Evolutionary conservation across 208 protist species (phyloP).

Genomic region (Leptomonas pyrrhocoris): DNA sequence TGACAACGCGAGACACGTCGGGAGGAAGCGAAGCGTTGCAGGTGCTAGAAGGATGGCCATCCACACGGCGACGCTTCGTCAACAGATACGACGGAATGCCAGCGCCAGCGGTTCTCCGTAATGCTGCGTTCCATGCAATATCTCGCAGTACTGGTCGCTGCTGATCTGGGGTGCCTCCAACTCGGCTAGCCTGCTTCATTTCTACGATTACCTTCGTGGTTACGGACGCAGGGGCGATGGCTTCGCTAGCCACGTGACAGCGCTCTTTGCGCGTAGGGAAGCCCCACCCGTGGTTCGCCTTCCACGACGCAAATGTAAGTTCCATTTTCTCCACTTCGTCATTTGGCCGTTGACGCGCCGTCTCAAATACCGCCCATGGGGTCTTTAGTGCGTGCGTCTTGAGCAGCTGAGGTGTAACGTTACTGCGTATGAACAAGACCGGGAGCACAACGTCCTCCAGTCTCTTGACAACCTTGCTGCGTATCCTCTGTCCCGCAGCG

Average conservation of each 20-base stretch:
- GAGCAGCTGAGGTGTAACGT: slow-evolving; percentile 28
- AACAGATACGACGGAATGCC: slow-evolving; percentile 50
- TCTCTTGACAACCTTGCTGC: slow-evolving; percentile 18
- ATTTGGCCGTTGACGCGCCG: background rate
- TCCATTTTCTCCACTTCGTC: slow-evolving; percentile 15
- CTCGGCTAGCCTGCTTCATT: background rate
- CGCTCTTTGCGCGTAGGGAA: slow-evolving; percentile 12
- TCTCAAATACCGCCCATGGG: slow-evolving; percentile 22
- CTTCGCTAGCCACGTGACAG: background rate
- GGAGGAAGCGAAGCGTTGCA: background rate
- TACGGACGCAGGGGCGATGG: background rate
- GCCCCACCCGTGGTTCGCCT: slow-evolving; percentile 33
- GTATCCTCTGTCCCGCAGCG: background rate
- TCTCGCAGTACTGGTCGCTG: slow-evolving; percentile 21
- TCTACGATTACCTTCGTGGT: background rate
- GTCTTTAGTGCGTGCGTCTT: slow-evolving; percentile 22
- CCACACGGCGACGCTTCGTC: slow-evolving; percentile 29
- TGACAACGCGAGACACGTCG: background rate
- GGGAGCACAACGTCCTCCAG: slow-evolving; percentile 49
- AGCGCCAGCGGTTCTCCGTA: slow-evolving; percentile 3
- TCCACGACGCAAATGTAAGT: slow-evolving; percentile 27
- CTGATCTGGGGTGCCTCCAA: background rate
- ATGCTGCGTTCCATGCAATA: slow-evolving; percentile 25
- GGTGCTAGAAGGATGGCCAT: background rate
- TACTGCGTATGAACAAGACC: slow-evolving; percentile 42